Base-by-base conservation (phyloP, 2,329 filamentous ascomycete species). In the Neofusicoccum cordaticola region DNA sequence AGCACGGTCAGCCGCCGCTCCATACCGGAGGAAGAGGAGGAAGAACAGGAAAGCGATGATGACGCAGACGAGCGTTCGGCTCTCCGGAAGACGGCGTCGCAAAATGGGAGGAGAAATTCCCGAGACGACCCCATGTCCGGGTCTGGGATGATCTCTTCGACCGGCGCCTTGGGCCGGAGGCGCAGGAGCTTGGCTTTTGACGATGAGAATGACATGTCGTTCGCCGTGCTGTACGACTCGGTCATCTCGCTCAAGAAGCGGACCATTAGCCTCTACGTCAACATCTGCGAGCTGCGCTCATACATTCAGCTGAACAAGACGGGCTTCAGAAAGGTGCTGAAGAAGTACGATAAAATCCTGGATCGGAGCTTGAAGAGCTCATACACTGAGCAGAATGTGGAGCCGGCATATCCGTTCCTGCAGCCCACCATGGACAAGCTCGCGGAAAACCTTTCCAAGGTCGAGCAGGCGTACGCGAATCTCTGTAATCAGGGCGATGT, bases 291-390 rank as follows among this genome's bases (percentile, higher is more conserved):
- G 77, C 86, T 99, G 72, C 96, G 97, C 75, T 98, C 94, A 1
- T 99, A 93, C 73, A 89, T 93, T 63, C 94, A 98, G 80, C 86
- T 99, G 67, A 99, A 99, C 83, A 90, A 91, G 79, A 99, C 95
- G 0, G 95, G 95, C 12, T 99, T 99, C 79, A 87, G 89, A 72
- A 99, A 99, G 79, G 93, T 96, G 0, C 81, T 98, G 69, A 99
- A 99, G 80, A 99, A 99, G 78, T 99, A 95, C 73, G 95, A 99
- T 83, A 99, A 99, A 82, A 98, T 91, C 65, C 80, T 97, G 65
- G 90, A 97, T 77, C 89, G 89, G 68, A 89, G 89, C 70, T 82
- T 98, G 63, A 93, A 94, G 69, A 82, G 86, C 13, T 81, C 84
- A 51, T 99, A 97, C 75, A 87, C 97, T 77, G 84, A 86, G 64